These are phyloP conservation scores for Flaveria robusta DNA, from an alignment of 129 eudicot genomes.

Conservation along the genomic window DNA sequence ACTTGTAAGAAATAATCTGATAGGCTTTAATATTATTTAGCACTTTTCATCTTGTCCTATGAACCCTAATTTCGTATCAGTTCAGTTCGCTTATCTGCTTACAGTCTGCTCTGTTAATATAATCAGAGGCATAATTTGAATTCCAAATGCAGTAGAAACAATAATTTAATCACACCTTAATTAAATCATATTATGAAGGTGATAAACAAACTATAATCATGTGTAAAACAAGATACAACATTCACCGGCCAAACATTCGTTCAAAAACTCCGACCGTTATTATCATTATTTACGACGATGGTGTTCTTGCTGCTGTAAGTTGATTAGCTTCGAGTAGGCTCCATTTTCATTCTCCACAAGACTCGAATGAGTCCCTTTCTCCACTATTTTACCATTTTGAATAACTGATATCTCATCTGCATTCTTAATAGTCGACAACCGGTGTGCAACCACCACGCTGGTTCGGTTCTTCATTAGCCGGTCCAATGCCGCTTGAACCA, in stretches of 20 bases:
- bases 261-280: conserved; percentile 23
- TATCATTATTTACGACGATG: conserved; percentile 45
- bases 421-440: conserved; percentile 82
- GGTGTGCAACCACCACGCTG: conserved; percentile 84
- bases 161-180: conserved; percentile 34
- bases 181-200: conserved; percentile 25
- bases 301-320: conserved; percentile 83
- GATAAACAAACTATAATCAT: conserved; percentile 37
- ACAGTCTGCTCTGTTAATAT: too few species aligned
- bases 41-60: not conserved
- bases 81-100: too few species aligned
- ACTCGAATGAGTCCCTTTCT: conserved; percentile 82
- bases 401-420: conserved; percentile 91
- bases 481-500: conserved; percentile 86
- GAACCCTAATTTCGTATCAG: conserved; percentile 30
- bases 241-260: conserved; percentile 24
- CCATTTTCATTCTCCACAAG: conserved; percentile 84
- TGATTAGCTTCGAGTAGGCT: conserved; percentile 76
- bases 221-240: conserved; percentile 39
- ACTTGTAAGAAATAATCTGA: not conserved
- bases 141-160: conserved; percentile 21
- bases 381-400: conserved; percentile 89
- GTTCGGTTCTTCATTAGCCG: conserved; percentile 86
- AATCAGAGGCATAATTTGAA: conserved; percentile 12
- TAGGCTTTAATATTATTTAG: not conserved